Evolutionary conservation across 116 monocot genomes (phyloP).

Genomic region (Posidonia oceanica): DNA sequence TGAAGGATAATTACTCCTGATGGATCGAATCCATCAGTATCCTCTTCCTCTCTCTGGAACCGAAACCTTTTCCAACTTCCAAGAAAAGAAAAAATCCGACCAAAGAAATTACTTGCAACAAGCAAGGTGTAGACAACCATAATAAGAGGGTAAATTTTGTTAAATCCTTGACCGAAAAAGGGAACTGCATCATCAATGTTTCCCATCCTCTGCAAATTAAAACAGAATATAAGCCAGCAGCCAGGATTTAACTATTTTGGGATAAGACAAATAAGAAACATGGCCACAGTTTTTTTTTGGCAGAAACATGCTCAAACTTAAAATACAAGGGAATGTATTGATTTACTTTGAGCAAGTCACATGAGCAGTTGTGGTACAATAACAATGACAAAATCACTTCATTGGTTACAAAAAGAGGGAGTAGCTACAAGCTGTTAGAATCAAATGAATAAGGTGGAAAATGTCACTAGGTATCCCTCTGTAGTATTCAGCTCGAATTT

Average conservation of each 20-base stretch:
- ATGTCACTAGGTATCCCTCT: too few species aligned
- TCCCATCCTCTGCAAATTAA: constrained; percentile 79
- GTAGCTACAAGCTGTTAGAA: too few species aligned
- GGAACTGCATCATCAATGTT: constrained; percentile 96
- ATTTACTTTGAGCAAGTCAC: too few species aligned
- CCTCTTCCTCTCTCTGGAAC: constrained; percentile 59
- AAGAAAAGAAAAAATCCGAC: constrained; percentile 61
- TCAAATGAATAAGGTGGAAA: too few species aligned
- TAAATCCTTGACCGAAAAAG: constrained; percentile 87
- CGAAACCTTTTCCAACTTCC: constrained; percentile 80
- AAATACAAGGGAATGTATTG: background rate
- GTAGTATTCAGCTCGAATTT: too few species aligned
- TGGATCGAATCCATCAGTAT: constrained; percentile 82
- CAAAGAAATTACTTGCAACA: constrained; percentile 94
- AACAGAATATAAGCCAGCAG: background rate
- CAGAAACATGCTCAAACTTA: constrained; percentile 2
- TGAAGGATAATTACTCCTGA: constrained; percentile 89
- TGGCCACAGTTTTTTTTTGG: too few species aligned
- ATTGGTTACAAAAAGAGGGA: too few species aligned
- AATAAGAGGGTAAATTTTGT: constrained; percentile 96
- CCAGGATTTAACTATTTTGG: background rate
- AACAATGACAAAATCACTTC: too few species aligned
- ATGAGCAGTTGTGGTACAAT: too few species aligned
- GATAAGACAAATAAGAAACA: background rate
- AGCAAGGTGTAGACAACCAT: constrained; percentile 95